Evolutionary conservation across 108 stramenopile genomes (phyloP), one percentile per base, ranked within the genome.

Genomic region (Aureococcus anophagefferens): DNA sequence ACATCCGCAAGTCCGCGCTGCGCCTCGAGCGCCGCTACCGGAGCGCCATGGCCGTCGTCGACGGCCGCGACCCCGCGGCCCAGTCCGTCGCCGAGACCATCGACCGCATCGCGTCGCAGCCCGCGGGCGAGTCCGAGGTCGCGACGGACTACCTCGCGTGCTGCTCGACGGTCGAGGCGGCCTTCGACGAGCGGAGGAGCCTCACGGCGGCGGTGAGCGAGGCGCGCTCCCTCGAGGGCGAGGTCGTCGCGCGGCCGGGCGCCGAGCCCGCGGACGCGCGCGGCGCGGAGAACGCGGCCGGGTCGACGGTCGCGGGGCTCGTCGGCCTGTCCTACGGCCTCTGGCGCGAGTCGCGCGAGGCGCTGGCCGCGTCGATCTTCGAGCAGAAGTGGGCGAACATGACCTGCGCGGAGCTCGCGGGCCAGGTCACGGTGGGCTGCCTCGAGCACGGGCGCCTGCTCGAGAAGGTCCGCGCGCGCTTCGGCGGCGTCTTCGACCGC

Each of bases 381-480:
- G 79, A 79, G 45, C 75, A 81, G 40, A 81, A 81, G 45, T 79
- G 79, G 79, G 17, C 76, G 29, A 75, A 81, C 72, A 65, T 79
- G 4, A 45, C 72, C 37, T 71, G 72, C 29, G 75, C 64, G 29
- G 72, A 81, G 35, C 72, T 81, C 0, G 33, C 35, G 30, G 59
- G 46, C 5, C 80, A 81, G 67, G 76, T 81, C 17, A 29, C 46
- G n/a, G 76, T 79, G 4, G 44, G 66, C n/a, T 81, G 80, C 66
- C 51, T 81, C 9, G 76, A 79, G 63, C 80, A 81, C 44, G 80
- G 80, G 30, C 37, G 76, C 44, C 71, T 81, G 31, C 72, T 79
- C 18, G 65, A 70, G 21, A 64, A 46, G 29, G 29, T 81, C n/a
- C 64, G 78, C 4, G 28, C 40, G n/a, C 75, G 72, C 33, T 46